Percentiles rank a stretch among this genome's conserved stretches.
Conservation (phyloP, 2,329 filamentous ascomycete species). For the Nigrograna mackinnonii region DNA sequence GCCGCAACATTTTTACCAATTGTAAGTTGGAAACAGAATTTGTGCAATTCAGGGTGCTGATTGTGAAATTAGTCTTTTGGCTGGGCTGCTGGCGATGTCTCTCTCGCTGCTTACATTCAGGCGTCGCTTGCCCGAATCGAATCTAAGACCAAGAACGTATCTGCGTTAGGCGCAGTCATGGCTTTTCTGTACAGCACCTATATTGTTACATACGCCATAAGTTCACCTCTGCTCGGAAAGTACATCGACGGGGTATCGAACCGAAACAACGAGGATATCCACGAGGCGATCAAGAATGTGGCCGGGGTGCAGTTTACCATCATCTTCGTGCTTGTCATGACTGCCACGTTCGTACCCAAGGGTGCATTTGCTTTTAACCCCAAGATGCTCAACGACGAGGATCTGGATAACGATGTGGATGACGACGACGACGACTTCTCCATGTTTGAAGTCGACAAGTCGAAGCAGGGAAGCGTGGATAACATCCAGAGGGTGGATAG, state of each 20-base stretch:
- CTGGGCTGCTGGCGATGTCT: constrained; percentile 57
- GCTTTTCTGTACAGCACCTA: constrained; percentile 56
- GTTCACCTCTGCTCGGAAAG: constrained; percentile 48
- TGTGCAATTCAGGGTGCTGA: no score
- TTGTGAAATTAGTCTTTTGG: constrained; percentile 46
- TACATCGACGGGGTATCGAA: constrained; percentile 51
- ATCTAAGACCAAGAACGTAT: constrained; percentile 49
- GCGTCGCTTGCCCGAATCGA: constrained; percentile 53
- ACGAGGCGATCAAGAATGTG: constrained; percentile 47
- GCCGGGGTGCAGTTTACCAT: constrained; percentile 54
- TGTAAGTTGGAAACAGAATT: no score
- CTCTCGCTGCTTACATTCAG: constrained; percentile 56
- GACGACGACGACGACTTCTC: constrained; percentile 18
- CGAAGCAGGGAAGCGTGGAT: no score
- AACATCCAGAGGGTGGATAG: no score
- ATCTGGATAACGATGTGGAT: constrained; percentile 37
- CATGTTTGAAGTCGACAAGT: neutral
- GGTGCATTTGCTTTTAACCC: constrained; percentile 51
- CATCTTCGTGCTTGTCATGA: constrained; percentile 46
- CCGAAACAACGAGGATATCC: constrained; percentile 40
- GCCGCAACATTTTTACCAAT: constrained; percentile 52
- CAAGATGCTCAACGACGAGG: constrained; percentile 44
- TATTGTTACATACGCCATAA: constrained; percentile 52
- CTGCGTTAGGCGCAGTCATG: constrained; percentile 56
- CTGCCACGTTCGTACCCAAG: constrained; percentile 51